A percentile compares a stretch with the other conserved stretches of the same genome.
Evolutionary conservation across 257 asterid genomes (phyloP).

Genomic region (Penstemon barbatus): DNA sequence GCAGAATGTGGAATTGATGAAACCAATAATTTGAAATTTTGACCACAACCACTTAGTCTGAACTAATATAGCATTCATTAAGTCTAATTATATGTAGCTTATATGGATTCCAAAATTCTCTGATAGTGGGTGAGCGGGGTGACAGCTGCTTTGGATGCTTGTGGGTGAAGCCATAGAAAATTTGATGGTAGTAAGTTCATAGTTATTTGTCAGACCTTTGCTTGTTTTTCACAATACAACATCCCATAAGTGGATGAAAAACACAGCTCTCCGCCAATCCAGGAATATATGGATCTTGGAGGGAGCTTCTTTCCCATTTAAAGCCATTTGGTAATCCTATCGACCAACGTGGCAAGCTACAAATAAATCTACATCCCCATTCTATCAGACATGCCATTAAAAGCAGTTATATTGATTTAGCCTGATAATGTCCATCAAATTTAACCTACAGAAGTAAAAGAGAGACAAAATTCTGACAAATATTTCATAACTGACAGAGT

Average conservation of each 20-base stretch:
- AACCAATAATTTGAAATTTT: background rate
- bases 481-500: constrained; percentile 11
- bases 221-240: background rate
- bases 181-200: background rate
- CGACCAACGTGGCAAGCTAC: constrained; percentile 17
- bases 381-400: constrained; percentile 6
- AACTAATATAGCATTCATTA: background rate
- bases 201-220: constrained; percentile 1
- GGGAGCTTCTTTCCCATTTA: background rate
- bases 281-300: constrained; percentile 8
- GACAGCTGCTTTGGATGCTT: background rate
- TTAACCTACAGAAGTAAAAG: constrained; percentile 10
- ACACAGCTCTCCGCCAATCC: constrained; percentile 3
- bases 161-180: constrained; percentile 14
- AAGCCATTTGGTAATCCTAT: constrained; percentile 12
- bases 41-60: constrained; percentile 9
- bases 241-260: background rate
- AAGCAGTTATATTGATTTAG: background rate
- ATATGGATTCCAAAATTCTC: background rate
- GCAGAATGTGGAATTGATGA: constrained; percentile 6
- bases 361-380: background rate
- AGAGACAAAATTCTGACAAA: background rate
- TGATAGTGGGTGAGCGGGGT: constrained; percentile 2
- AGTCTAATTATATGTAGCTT: background rate
- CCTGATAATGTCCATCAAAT: background rate